Evolutionary conservation across 2,329 filamentous ascomycete genomes (phyloP).

Genomic region (Colletotrichum salicis): DNA sequence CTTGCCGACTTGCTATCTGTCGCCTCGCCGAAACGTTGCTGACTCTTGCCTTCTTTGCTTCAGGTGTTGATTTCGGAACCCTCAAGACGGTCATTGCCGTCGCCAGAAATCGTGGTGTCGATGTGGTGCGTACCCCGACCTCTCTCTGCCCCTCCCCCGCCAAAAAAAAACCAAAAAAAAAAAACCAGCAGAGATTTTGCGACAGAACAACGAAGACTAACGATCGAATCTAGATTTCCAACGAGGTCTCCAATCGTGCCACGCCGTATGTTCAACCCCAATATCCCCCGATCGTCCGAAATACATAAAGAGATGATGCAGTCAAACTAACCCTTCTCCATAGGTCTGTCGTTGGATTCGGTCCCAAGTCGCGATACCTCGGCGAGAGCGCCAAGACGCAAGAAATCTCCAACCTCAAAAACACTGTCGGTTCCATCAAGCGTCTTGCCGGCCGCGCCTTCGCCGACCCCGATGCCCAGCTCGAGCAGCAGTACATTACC

Average conservation of each 20-base stretch:
- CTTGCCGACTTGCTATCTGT: neutral
- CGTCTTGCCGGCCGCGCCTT: constrained; percentile 88
- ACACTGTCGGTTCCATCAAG: constrained; percentile 94
- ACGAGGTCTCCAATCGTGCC: constrained; percentile 98
- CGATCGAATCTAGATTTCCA: constrained; percentile 78
- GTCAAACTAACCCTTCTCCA: constrained; percentile 27
- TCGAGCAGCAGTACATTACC: constrained; percentile 92
- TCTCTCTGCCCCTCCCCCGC: constrained; percentile 30
- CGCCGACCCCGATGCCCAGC: constrained; percentile 89
- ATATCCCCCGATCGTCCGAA: constrained; percentile 8
- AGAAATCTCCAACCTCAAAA: constrained; percentile 99
- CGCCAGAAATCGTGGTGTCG: constrained; percentile 97
- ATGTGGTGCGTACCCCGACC: constrained; percentile 80
- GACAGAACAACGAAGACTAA: constrained; percentile 30
- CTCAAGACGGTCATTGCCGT: constrained; percentile 98
- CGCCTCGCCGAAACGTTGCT: constrained; percentile 15
- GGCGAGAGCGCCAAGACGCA: constrained; percentile 97
- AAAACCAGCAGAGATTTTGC: constrained; percentile 2
- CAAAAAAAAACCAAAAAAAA: constrained; percentile 12
- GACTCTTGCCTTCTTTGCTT: constrained; percentile 27
- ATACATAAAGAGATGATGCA: constrained; percentile 34
- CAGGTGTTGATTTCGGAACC: constrained; percentile 93
- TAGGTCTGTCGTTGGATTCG: constrained; percentile 94
- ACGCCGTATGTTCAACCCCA: constrained; percentile 82
- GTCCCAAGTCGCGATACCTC: constrained; percentile 91